Evolutionary conservation across 2,329 filamentous ascomycete species (phyloP), one percentile per base, ranked within the genome.

Genomic region (Colletotrichum echinochloae): DNA sequence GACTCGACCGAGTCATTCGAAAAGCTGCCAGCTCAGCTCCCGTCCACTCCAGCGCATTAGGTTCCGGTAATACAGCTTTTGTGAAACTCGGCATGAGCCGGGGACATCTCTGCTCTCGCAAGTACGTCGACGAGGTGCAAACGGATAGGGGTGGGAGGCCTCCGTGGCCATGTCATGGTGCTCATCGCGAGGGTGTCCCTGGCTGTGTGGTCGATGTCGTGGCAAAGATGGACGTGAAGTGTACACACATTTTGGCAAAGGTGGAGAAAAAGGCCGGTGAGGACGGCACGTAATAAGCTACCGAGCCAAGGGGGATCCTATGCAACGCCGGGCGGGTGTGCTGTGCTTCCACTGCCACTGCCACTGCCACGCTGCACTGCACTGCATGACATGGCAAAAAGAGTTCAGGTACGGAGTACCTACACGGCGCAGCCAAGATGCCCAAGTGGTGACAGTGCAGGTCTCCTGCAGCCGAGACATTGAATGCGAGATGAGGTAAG

Each of bases 401-500:
- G 41, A 48, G 28, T 28, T 14, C 18, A 60, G 56, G 39, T n/a
- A 59, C 52, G 35, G 12, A 23, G 28, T 57, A 57, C 54, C 20
- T n/a, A n/a, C 41, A 37, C 41, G 16, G 26, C 37, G 57, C 57
- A 49, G 41, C 41, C 39, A 49, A 60, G 57, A 49, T 60, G 44
- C 54, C 20, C 44, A 26, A 23, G 57, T n/a, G 33, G 41, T 48
- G 44, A 60, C 57, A 46, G 44, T 48, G 57, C 57, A 60, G 33
- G 23, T 41, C 46, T 62, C 46, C 60, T 62, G 35, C 60, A 62
- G 60, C 48, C 35, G 60, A 33, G 23, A 52, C 60, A 35, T 23
- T 12, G 30, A 23, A 67, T 71, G 68, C 59, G 68, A 63, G 68
- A 67, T 67, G 57, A 62, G 64, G 44, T 56, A 56, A 39, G n/a